Evolutionary conservation across 106 monocot species (phyloP).

Genomic region (Narthecium ossifragum): DNA sequence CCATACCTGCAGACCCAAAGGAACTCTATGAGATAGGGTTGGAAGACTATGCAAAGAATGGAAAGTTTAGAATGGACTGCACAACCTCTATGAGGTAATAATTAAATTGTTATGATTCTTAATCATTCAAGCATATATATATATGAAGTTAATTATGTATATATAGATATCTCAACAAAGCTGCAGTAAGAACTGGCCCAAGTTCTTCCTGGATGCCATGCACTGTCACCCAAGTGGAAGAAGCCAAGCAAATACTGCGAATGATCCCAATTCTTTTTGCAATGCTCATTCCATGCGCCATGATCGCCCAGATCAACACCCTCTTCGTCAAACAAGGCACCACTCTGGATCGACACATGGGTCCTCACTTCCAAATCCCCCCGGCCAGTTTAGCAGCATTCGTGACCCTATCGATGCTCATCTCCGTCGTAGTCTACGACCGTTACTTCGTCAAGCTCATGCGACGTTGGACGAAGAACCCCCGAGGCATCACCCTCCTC

Average conservation of each 20-base stretch:
- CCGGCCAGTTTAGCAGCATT: conserved; percentile 17
- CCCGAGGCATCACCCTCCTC: conserved; percentile 15
- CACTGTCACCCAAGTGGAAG: conserved; percentile 34
- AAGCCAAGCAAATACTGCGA: conserved; percentile 31
- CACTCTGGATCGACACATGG: conserved; percentile 16
- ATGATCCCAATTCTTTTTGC: conserved; percentile 15
- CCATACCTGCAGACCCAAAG: conserved; percentile 27
- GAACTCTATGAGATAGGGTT: conserved; percentile 32
- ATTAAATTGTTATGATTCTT: neutral
- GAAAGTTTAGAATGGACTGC: conserved; percentile 23
- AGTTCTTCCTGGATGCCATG: conserved; percentile 24
- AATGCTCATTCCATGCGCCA: conserved; percentile 17
- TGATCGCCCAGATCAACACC: conserved; percentile 22
- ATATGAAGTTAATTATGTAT: neutral
- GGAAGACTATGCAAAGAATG: conserved; percentile 11
- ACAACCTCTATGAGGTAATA: conserved; percentile 25
- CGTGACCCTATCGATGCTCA: conserved; percentile 18
- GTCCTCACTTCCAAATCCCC: conserved; percentile 24
- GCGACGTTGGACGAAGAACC: conserved; percentile 17
- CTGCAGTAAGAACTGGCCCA: conserved; percentile 14
- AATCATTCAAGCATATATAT: neutral
- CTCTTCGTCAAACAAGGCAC: conserved; percentile 28
- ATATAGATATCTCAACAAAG: conserved; percentile 39
- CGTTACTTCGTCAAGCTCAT: conserved; percentile 8
- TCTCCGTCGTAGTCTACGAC: conserved; percentile 19